Evolutionary conservation across 768 basidiomycete genomes (phyloP).

Genomic region (Amanita polypyramis): DNA sequence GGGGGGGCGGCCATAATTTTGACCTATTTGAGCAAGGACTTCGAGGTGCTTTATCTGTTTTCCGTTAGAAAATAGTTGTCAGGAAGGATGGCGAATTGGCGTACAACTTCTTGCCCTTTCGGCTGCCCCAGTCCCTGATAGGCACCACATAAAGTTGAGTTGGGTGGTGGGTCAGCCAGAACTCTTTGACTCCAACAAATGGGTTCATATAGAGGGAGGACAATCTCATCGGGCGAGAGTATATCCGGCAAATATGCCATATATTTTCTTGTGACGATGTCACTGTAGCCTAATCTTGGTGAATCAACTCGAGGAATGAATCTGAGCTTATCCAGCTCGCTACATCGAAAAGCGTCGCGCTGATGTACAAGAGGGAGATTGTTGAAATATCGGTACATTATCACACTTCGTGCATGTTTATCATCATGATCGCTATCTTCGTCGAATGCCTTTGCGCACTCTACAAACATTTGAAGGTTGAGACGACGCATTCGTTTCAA

Average conservation of each 20-base stretch:
- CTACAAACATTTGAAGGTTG: conserved; percentile 23
- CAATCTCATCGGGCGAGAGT: conserved; percentile 27
- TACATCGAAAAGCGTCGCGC: conserved; percentile 17
- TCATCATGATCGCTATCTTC: background rate
- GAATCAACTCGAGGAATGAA: conserved; percentile 30
- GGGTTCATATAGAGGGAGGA: conserved; percentile 25
- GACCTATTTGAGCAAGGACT: conserved; percentile 21
- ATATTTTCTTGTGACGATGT: conserved; percentile 14
- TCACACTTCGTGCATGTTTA: conserved; percentile 16
- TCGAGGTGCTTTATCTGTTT: conserved; percentile 31
- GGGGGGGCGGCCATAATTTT: conserved; percentile 14
- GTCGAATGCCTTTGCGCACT: conserved; percentile 24
- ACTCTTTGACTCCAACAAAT: conserved; percentile 43
- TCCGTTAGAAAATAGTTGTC: background rate
- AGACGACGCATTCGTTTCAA: conserved; percentile 20
- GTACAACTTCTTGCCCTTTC: conserved; percentile 30
- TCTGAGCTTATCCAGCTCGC: conserved; percentile 19
- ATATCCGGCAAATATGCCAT: conserved; percentile 16
- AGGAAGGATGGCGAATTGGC: conserved; percentile 11
- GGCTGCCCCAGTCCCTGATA: conserved; percentile 30
- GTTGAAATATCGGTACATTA: conserved; percentile 21
- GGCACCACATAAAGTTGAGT: conserved; percentile 17
- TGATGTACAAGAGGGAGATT: conserved; percentile 21
- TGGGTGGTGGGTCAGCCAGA: conserved; percentile 17
- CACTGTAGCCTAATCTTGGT: conserved; percentile 11